These are phyloP conservation scores for Fusarium sp. DNA, from an alignment of 2,329 filamentous ascomycete species.

Conservation along the genomic window DNA sequence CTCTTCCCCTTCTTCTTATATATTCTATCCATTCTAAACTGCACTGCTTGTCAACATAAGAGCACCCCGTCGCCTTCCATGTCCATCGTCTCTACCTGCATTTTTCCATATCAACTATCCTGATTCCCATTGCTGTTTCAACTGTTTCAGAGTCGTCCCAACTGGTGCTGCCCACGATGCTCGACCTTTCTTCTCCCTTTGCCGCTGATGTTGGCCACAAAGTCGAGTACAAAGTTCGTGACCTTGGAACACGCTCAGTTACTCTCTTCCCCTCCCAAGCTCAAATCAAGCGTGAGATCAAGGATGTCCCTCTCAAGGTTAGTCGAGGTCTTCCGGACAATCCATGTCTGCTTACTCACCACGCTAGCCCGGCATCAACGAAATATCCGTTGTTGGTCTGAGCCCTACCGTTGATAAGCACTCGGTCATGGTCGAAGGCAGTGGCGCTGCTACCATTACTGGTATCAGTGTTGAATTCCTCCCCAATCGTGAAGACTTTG, in stretches of 20 bases:
- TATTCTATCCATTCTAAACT: background rate
- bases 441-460: constrained; percentile 66
- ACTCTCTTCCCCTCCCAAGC: constrained; percentile 72
- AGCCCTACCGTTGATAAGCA: constrained; percentile 67
- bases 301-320: constrained; percentile 57
- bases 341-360: background rate
- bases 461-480: constrained; percentile 72
- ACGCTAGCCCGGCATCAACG: constrained; percentile 65
- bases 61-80: background rate
- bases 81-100: background rate
- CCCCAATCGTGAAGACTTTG: constrained; percentile 65
- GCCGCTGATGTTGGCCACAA: constrained; percentile 57
- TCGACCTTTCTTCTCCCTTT: background rate
- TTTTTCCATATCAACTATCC: background rate
- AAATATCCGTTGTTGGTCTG: constrained; percentile 68
- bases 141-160: background rate
- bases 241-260: constrained; percentile 70
- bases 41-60: background rate
- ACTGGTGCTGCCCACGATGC: background rate
- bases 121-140: background rate
- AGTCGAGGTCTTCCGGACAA: background rate
- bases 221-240: constrained; percentile 66
- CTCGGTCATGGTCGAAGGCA: constrained; percentile 71
- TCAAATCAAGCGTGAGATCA: constrained; percentile 71
- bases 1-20: background rate